phyloP scores from a whole-genome alignment of 1,284 basidiomycete genomes.

The Baeospora myosura region DNA sequence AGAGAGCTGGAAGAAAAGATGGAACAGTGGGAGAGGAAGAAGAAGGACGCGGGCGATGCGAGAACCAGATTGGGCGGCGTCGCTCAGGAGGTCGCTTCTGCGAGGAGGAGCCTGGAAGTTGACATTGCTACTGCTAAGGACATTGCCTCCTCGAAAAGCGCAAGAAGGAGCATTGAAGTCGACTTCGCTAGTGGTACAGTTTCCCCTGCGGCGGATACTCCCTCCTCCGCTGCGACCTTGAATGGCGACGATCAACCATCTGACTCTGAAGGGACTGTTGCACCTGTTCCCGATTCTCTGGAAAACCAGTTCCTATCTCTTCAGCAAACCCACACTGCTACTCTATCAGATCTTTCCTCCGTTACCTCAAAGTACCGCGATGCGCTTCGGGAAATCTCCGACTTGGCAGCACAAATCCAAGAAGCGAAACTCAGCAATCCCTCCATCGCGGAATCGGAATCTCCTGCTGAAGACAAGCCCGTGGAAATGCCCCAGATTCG shows the following conservation, averaged over 20 bases:
- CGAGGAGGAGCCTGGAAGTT: conserved; percentile 57
- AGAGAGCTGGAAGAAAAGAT: conserved; percentile 71
- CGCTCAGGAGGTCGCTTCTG: conserved; percentile 63
- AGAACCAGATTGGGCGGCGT: conserved; percentile 57
- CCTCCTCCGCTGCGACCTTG: conserved; percentile 25
- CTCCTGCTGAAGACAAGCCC: conserved; percentile 37
- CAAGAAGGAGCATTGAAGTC: not conserved
- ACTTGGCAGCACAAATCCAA: conserved; percentile 77
- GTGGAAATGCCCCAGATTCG: conserved; percentile 39
- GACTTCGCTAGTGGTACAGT: conserved; percentile 4
- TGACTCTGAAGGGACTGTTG: conserved; percentile 8
- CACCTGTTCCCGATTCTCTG: conserved; percentile 21
- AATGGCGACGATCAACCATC: conserved; percentile 3
- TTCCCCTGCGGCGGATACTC: conserved; percentile 12
- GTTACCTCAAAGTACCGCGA: conserved; percentile 81
- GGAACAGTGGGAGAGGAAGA: conserved; percentile 66
- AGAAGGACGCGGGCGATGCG: conserved; percentile 57
- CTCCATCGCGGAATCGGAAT: conserved; percentile 32
- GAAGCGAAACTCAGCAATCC: conserved; percentile 62
- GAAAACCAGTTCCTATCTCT: conserved; percentile 57
- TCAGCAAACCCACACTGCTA: conserved; percentile 71
- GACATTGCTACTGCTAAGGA: conserved; percentile 19
- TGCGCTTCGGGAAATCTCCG: conserved; percentile 82
- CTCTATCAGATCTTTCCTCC: conserved; percentile 71
- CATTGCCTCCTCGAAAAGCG: conserved; percentile 3